Evolutionary conservation across 352 stramenopile species (phyloP), one percentile per base, ranked within the genome.

Genomic region (Phytophthora pluvialis): DNA sequence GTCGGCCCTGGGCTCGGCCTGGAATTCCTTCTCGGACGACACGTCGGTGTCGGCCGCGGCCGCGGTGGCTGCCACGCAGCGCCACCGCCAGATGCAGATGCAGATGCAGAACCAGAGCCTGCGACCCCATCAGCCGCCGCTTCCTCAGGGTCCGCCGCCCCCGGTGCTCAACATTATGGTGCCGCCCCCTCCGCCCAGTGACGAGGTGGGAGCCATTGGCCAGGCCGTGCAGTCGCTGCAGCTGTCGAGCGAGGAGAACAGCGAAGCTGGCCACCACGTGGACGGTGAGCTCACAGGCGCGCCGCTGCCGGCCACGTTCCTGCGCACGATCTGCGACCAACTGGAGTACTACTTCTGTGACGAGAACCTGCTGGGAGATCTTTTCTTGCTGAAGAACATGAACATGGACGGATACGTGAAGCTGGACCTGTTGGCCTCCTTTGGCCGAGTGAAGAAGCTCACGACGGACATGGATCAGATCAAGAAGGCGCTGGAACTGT

Each of bases 291-390:
- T 68, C 1, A 33, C 60, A 5, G 73, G 67, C 16, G 85, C 71
- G 0, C 73, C 82, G 26, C 60, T 93, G 46, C 87, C 87, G 1
- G 87, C 87, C 5, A 95, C 87, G 10, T 95, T 95, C 60, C 63
- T 95, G 42, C 75, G 82, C 35, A 94, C 87, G 60, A 92, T 95
- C 64, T 95, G 87, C 57, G 87, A 95, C 60, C 87, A 95, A 60
- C 70, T 95, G 53, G 87, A 95, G 68, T 94, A 90, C 68, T 95
- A 95, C 66, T 95, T 95, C 55, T 95, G 87, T 59, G 87, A 95
- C 54, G 87, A 95, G 46, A 95, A 95, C 75, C 61, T 95, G 36
- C 80, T 94, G 4, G 85, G 85, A 33, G 85, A 95, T 64, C 60
- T 95, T 25, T 94, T 94, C 49, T 60, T 95, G 72, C 58, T 95